phyloP scores from a whole-genome alignment of 2,329 filamentous ascomycete genomes.

The Aschersonia sp. region DNA sequence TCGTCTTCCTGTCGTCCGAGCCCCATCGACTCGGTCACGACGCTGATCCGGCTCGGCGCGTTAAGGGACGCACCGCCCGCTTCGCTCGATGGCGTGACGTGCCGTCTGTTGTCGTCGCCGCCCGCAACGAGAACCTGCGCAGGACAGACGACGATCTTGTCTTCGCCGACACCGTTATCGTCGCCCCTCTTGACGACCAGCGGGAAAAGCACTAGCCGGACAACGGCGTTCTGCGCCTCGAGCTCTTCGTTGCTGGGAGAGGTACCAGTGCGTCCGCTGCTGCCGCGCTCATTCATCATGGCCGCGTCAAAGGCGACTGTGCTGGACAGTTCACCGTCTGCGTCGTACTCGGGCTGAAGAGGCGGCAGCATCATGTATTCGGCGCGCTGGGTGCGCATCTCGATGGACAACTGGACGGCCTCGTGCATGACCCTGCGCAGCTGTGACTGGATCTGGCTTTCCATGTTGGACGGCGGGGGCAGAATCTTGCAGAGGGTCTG shows the following conservation, averaged over 20 bases:
- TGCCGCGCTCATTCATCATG: conserved; percentile 86
- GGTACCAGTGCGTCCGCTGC: conserved; percentile 14
- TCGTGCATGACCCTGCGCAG: conserved; percentile 76
- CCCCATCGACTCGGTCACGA: conserved; percentile 19
- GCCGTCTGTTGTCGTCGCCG: conserved; percentile 24
- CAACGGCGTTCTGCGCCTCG: conserved; percentile 59
- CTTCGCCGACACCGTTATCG: conserved; percentile 72
- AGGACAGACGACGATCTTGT: conserved; percentile 89
- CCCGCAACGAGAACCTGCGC: conserved; percentile 78
- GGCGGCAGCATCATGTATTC: conserved; percentile 99
- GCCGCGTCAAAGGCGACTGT: conserved; percentile 85
- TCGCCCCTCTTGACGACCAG: conserved; percentile 93
- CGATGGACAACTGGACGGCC: conserved; percentile 80
- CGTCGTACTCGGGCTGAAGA: conserved; percentile 86
- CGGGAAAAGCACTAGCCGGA: conserved; percentile 89
- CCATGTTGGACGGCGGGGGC: conserved; percentile 69
- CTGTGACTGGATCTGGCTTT: conserved; percentile 68
- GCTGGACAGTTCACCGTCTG: conserved; percentile 74
- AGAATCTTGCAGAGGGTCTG: conserved; percentile 71
- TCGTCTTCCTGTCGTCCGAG: too few species aligned
- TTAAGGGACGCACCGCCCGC: conserved; percentile 29
- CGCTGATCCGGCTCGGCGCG: conserved; percentile 22
- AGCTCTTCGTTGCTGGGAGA: conserved; percentile 56
- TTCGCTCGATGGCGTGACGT: conserved; percentile 34
- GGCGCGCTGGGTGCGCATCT: conserved; percentile 93